phyloP scores from a whole-genome alignment of 2,329 filamentous ascomycete species.

The Arthrobotrys musiformis region DNA sequence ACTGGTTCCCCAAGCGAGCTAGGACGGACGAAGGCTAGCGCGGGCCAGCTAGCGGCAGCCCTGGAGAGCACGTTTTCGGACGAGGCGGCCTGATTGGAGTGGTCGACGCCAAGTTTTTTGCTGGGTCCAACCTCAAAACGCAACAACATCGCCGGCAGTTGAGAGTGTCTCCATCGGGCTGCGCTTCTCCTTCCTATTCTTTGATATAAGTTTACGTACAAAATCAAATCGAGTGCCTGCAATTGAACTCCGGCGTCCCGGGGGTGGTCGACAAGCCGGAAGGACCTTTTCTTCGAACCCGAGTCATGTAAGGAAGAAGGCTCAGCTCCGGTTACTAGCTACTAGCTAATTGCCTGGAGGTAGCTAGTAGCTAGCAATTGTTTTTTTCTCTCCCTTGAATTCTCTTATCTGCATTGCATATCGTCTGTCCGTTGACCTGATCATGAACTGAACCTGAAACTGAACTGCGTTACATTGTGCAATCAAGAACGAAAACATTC shows the following conservation, averaged over 20 bases:
- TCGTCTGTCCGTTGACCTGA: background rate
- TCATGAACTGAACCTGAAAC: background rate
- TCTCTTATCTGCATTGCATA: background rate
- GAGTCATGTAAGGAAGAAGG: conserved; percentile 34
- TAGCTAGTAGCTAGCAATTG: conserved; percentile 48
- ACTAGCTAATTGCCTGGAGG: too few relatives aligned
- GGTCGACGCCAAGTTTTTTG: conserved; percentile 33
- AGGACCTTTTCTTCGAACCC: conserved; percentile 1
- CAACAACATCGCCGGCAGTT: conserved; percentile 38
- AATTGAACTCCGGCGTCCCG: background rate
- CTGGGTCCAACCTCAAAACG: conserved; percentile 34
- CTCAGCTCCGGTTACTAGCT: conserved; percentile 17
- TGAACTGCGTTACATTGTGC: background rate
- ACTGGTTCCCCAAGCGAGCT: background rate
- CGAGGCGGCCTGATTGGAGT: conserved; percentile 43
- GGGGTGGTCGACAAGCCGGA: conserved; percentile 9
- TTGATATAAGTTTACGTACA: conserved; percentile 11
- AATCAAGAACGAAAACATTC: background rate
- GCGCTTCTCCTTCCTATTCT: conserved; percentile 17
- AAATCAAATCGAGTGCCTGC: background rate
- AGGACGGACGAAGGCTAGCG: conserved; percentile 7
- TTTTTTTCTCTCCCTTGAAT: conserved; percentile 29
- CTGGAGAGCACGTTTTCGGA: conserved; percentile 42
- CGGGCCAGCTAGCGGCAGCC: background rate
- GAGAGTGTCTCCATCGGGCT: conserved; percentile 15